Evolutionary conservation across 2,329 filamentous ascomycete species (phyloP).

Genomic region (Amphichorda felina): DNA sequence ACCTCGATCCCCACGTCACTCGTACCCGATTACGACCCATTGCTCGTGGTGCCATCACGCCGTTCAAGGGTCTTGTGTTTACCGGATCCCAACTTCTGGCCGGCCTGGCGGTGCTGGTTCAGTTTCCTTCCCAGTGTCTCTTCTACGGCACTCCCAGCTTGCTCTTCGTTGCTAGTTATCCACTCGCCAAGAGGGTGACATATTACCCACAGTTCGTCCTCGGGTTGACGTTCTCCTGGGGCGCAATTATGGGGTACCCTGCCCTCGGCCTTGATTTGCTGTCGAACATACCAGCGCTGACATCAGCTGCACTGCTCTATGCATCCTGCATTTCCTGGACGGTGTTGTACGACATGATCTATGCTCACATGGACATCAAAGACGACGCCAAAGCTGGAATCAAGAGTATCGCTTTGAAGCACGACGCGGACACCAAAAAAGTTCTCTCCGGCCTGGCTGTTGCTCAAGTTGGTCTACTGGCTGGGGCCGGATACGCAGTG

Average conservation of each 20-base stretch:
- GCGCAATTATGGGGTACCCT: constrained; percentile 78
- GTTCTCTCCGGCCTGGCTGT: constrained; percentile 60
- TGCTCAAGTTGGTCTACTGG: constrained; percentile 57
- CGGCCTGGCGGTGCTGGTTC: constrained; percentile 62
- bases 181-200: constrained; percentile 74
- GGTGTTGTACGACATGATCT: constrained; percentile 83
- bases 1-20: constrained; percentile 69
- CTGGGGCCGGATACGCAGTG: constrained; percentile 53
- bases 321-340: constrained; percentile 77
- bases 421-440: constrained; percentile 65
- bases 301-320: constrained; percentile 60
- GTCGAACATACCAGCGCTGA: constrained; percentile 46
- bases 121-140: constrained; percentile 63
- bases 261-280: constrained; percentile 70
- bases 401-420: constrained; percentile 75
- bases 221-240: constrained; percentile 81
- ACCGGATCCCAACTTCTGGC: constrained; percentile 63
- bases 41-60: constrained; percentile 64
- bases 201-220: constrained; percentile 80
- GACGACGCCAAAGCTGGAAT: constrained; percentile 80
- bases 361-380: constrained; percentile 83
- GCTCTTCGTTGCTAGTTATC: constrained; percentile 62
- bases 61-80: constrained; percentile 59
- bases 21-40: constrained; percentile 71
- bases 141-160: constrained; percentile 70